phyloP scores from a whole-genome alignment of 208 protist genomes.

The Trichomonas vaginalis region DNA sequence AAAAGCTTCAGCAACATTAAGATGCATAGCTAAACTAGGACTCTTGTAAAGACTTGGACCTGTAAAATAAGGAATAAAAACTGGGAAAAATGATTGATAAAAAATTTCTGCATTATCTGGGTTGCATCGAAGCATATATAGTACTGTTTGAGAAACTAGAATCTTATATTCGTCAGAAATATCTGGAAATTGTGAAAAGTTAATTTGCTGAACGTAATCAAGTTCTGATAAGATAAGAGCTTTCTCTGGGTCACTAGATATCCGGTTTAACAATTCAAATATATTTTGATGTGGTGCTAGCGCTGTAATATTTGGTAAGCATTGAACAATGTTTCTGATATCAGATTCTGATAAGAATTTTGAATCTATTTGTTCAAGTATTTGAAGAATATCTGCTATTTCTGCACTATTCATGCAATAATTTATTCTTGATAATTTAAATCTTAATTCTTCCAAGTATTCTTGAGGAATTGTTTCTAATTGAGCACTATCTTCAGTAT shows the following conservation, averaged over 20 bases:
- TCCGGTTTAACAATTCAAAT: neutral
- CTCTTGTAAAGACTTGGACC: neutral
- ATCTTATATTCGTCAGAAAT: neutral
- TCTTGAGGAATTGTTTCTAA: neutral
- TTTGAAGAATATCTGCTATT: neutral
- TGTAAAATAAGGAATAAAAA: neutral
- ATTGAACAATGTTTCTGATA: neutral
- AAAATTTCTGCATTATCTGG: neutral
- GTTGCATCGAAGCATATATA: neutral
- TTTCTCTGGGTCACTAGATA: neutral
- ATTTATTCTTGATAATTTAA: neutral
- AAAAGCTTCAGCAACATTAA: neutral
- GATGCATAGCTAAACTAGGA: neutral
- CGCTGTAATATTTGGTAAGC: neutral
- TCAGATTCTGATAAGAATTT: neutral
- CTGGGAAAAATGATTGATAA: neutral
- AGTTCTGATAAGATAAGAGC: neutral
- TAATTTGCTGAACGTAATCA: neutral
- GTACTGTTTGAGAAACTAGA: neutral
- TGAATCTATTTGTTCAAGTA: neutral
- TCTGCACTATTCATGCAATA: neutral
- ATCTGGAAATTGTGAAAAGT: neutral
- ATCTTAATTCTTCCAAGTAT: neutral
- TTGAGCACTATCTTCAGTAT: neutral
- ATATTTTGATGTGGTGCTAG: neutral